phyloP scores from a whole-genome alignment of 1,284 basidiomycete species.

The Ganoderma meredithae region DNA sequence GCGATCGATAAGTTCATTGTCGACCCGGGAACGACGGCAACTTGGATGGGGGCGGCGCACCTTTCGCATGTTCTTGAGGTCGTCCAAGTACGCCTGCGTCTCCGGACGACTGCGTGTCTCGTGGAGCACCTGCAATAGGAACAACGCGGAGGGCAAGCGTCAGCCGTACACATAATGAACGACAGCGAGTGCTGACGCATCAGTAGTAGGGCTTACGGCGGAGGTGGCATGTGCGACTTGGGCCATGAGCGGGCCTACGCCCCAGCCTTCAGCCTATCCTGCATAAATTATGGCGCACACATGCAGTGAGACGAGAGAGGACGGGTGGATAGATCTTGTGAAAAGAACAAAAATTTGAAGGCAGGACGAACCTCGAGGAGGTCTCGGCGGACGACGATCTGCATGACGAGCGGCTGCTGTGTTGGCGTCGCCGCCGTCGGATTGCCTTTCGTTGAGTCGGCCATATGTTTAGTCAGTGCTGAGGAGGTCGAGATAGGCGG shows the following conservation, averaged over 20 bases:
- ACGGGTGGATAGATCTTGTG: neutral
- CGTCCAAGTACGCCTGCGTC: conserved; percentile 49
- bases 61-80: conserved; percentile 53
- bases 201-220: conserved; percentile 46
- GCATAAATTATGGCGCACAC: neutral
- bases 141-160: neutral
- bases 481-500: neutral
- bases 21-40: neutral
- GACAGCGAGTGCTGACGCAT: neutral
- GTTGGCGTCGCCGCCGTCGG: neutral
- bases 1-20: conserved; percentile 20
- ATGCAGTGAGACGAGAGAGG: neutral
- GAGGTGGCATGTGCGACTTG: conserved; percentile 61
- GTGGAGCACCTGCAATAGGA: conserved; percentile 45
- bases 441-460: neutral
- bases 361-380: conserved; percentile 48
- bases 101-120: conserved; percentile 49
- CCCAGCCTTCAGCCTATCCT: conserved; percentile 54
- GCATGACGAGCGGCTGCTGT: conserved; percentile 48
- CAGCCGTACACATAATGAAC: neutral
- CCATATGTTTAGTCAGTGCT: neutral
- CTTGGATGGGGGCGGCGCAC: conserved; percentile 11
- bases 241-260: conserved; percentile 61
- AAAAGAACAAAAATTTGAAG: neutral
- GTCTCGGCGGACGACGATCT: conserved; percentile 54